A percentile compares a stretch with the other conserved stretches of the same genome.
phyloP scores from a whole-genome alignment of 2,329 filamentous ascomycete genomes.

The Alternaria hordeiaustralica region DNA sequence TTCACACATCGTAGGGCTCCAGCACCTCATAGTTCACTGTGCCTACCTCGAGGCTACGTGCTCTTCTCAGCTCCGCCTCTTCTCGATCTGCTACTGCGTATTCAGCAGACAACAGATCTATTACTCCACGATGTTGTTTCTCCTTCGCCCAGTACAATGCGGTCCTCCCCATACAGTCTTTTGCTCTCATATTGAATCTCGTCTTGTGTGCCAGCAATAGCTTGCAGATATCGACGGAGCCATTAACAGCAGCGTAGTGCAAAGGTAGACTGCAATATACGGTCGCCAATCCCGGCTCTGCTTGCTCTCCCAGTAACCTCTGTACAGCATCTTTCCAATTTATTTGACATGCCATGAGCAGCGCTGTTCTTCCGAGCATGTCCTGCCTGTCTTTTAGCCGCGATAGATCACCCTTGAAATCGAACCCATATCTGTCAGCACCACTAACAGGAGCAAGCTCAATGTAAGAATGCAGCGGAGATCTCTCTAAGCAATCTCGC shows the following conservation, averaged over 20 bases:
- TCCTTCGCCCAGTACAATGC: not conserved
- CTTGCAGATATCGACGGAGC: not conserved
- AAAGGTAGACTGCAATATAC: conserved; percentile 11
- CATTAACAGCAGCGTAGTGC: conserved; percentile 18
- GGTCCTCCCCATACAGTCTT: not conserved
- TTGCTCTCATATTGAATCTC: not conserved
- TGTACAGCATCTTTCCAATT: too few species aligned
- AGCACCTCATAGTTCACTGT: too few species aligned
- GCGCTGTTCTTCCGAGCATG: conserved; percentile 8
- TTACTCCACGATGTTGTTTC: not conserved
- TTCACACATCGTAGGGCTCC: too few species aligned
- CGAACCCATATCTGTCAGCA: too few species aligned
- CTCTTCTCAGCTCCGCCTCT: not conserved
- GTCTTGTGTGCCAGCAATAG: not conserved
- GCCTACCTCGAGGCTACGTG: not conserved
- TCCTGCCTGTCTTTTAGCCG: not conserved
- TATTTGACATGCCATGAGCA: conserved; percentile 16
- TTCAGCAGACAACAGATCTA: not conserved
- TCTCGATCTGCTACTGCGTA: not conserved
- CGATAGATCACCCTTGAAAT: too few species aligned
- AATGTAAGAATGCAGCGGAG: not conserved
- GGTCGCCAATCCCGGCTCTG: not conserved
- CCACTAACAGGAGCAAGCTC: too few species aligned
- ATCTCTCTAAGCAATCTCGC: too few species aligned
- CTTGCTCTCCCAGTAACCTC: not conserved